Conservation (phyloP, 768 basidiomycete species). For the Clitopilus hobsonii region DNA sequence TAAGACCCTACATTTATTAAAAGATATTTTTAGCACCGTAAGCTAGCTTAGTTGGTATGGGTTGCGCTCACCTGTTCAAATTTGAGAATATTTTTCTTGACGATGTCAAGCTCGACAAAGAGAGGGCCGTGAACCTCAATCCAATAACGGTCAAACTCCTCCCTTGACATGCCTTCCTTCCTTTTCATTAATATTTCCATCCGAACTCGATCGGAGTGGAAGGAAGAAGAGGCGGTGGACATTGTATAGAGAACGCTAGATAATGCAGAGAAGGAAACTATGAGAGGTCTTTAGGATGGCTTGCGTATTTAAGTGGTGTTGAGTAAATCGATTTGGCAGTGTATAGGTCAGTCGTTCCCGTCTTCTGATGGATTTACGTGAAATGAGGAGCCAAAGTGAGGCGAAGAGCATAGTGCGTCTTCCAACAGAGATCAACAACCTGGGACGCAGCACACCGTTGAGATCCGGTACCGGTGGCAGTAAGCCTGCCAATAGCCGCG, state of each 20-base stretch:
- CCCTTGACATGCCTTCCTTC: slow-evolving; percentile 18
- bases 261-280: background rate
- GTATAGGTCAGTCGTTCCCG: too few relatives aligned
- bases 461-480: too few relatives aligned
- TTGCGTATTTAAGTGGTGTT: too few relatives aligned
- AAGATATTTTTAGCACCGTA: background rate
- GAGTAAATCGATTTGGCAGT: too few relatives aligned
- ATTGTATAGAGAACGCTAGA: background rate
- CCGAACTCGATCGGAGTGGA: slow-evolving; percentile 25
- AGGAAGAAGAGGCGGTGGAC: background rate
- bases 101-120: slow-evolving; percentile 24
- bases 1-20: background rate
- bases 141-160: slow-evolving; percentile 27
- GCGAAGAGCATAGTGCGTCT: too few relatives aligned
- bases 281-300: too few relatives aligned
- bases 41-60: background rate
- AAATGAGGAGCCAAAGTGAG: too few relatives aligned
- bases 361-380: too few relatives aligned
- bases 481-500: too few relatives aligned
- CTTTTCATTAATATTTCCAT: slow-evolving; percentile 21
- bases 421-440: too few relatives aligned
- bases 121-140: slow-evolving; percentile 19
- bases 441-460: too few relatives aligned
- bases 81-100: slow-evolving; percentile 26
- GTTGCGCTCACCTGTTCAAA: slow-evolving; percentile 29